A percentile compares a stretch with the other conserved stretches of the same genome.
Conservation (phyloP, 306 rosid species). For the Begonia masoniana region DNA sequence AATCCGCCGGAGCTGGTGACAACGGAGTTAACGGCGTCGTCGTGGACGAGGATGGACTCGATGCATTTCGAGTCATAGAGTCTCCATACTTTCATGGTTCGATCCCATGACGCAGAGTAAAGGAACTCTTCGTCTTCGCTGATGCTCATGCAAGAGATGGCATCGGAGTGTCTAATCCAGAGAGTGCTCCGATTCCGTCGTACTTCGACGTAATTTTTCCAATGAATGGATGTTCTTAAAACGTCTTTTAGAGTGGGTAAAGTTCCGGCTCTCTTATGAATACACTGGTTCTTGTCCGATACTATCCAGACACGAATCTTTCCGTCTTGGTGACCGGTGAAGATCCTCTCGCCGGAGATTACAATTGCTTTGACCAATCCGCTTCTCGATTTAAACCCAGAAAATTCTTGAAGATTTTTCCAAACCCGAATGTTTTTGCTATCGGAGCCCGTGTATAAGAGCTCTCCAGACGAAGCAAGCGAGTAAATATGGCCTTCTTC, state of each 20-base stretch:
- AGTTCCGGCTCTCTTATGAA: too few species aligned
- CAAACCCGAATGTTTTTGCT: slow-evolving; percentile 80
- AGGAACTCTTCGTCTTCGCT: slow-evolving; percentile 25
- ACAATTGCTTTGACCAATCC: slow-evolving; percentile 33
- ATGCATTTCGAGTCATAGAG: slow-evolving; percentile 39
- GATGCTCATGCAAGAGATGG: slow-evolving; percentile 53
- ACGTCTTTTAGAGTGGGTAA: too few species aligned
- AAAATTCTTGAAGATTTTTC: slow-evolving; percentile 3
- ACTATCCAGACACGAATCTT: too few species aligned
- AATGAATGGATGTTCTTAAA: too few species aligned
- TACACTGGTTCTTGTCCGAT: too few species aligned
- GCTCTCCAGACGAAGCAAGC: slow-evolving; percentile 41
- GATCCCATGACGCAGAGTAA: slow-evolving; percentile 73
- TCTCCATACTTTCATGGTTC: slow-evolving; percentile 66
- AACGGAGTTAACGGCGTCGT: slow-evolving; percentile 66
- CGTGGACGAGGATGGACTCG: slow-evolving; percentile 54
- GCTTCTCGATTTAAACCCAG: too few species aligned
- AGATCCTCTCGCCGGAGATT: slow-evolving; percentile 42
- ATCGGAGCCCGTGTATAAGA: slow-evolving; percentile 73
- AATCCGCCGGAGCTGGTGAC: slow-evolving; percentile 31
- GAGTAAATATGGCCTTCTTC: slow-evolving; percentile 79
- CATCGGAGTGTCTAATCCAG: slow-evolving; percentile 74
- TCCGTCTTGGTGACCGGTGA: slow-evolving; percentile 65
- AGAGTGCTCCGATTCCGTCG: slow-evolving; percentile 16
- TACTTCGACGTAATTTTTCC: too few species aligned